A percentile compares a stretch with the other conserved stretches of the same genome.
Conservation (phyloP, 106 monocot species). For the Agapanthus africanus region DNA sequence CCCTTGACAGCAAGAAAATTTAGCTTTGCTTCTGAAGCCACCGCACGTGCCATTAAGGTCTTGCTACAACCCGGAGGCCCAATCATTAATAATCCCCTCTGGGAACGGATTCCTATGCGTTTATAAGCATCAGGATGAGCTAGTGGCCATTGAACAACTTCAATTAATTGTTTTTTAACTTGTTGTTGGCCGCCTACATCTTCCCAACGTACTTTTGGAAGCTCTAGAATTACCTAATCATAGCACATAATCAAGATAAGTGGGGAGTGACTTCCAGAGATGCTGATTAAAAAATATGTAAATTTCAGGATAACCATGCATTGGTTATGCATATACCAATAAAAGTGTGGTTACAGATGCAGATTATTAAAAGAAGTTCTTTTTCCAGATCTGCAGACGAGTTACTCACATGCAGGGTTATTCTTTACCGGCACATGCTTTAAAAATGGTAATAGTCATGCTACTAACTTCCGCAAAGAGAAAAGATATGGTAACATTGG, state of each 20-base stretch:
- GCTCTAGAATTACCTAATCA: constrained; percentile 73
- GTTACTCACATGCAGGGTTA: too few species aligned
- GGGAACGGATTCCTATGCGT: constrained; percentile 62
- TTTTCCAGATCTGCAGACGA: too few species aligned
- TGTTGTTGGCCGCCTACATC: constrained; percentile 88
- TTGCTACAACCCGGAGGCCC: constrained; percentile 99
- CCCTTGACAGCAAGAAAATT: constrained; percentile 98
- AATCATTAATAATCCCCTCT: constrained; percentile 71
- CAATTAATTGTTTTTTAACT: constrained; percentile 74
- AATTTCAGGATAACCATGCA: too few species aligned
- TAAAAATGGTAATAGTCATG: too few species aligned
- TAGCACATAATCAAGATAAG: neutral
- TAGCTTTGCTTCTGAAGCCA: constrained; percentile 88
- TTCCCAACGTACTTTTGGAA: constrained; percentile 84
- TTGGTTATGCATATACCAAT: too few species aligned
- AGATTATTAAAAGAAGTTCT: too few species aligned
- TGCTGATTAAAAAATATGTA: neutral
- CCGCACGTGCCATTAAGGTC: constrained; percentile 94
- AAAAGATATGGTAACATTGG: too few species aligned
- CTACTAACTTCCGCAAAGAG: too few species aligned
- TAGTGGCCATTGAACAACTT: constrained; percentile 82
- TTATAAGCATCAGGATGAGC: constrained; percentile 58
- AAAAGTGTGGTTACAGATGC: too few species aligned
- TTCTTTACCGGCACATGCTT: too few species aligned
- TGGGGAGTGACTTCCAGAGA: neutral